These are phyloP conservation scores for Diaporthe batatas DNA, from an alignment of 2,329 filamentous ascomycete genomes.

Conservation along the genomic window DNA sequence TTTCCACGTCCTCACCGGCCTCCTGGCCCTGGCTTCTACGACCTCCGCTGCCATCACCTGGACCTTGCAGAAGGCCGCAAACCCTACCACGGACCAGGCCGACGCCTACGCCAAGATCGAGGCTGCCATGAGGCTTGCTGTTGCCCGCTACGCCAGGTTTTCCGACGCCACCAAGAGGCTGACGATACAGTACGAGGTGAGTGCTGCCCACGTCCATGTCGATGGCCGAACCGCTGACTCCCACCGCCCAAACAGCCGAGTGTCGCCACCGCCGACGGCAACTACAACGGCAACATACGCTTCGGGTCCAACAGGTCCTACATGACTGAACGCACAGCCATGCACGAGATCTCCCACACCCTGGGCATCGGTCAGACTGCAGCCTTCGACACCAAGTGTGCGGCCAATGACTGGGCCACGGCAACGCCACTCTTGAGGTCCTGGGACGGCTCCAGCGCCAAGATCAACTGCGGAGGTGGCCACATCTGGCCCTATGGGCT, in stretches of 20 bases:
- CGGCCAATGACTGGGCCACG: conserved; percentile 56
- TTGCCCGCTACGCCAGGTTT: conserved; percentile 53
- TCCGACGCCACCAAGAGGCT: conserved; percentile 54
- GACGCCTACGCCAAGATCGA: conserved; percentile 61
- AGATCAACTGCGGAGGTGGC: conserved; percentile 56
- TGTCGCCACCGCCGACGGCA: conserved; percentile 61
- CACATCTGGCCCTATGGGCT: conserved; percentile 59
- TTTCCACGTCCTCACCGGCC: conserved; percentile 48
- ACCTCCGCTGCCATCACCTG: conserved; percentile 56
- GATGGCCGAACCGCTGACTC: neutral
- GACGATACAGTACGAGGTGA: conserved; percentile 53
- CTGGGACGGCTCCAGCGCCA: conserved; percentile 55
- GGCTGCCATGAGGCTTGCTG: conserved; percentile 56
- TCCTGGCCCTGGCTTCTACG: conserved; percentile 49
- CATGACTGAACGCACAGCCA: conserved; percentile 63
- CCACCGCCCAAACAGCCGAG: conserved; percentile 48
- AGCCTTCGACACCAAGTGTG: conserved; percentile 56
- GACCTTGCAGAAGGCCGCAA: conserved; percentile 53
- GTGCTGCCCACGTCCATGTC: neutral
- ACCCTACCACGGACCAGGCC: conserved; percentile 56
- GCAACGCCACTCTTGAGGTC: conserved; percentile 56
- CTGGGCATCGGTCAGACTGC: conserved; percentile 61
- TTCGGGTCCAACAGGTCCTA: conserved; percentile 60
- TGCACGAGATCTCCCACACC: conserved; percentile 63
- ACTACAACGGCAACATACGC: conserved; percentile 60